Conservation (phyloP, 2,329 filamentous ascomycete species). For the Nemania sp. region DNA sequence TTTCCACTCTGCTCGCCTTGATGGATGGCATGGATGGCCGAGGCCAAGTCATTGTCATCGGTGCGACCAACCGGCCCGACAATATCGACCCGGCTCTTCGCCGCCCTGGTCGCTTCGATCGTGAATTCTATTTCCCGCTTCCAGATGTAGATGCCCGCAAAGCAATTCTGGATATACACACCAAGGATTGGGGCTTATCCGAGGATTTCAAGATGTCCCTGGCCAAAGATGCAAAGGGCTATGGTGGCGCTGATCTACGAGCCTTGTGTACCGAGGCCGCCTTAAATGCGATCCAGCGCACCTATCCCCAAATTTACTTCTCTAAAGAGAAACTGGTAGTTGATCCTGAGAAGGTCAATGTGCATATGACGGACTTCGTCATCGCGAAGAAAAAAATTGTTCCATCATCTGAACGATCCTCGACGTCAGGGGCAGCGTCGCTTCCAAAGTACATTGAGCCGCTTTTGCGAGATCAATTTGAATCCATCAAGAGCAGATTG, state of each 20-base stretch:
- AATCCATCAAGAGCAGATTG: slow-evolving; percentile 68
- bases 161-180: slow-evolving; percentile 93
- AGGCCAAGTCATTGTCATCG: slow-evolving; percentile 97
- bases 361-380: slow-evolving; percentile 96
- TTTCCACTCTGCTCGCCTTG: slow-evolving; percentile 87
- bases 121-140: slow-evolving; percentile 97
- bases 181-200: slow-evolving; percentile 86
- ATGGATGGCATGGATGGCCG: slow-evolving; percentile 99
- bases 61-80: slow-evolving; percentile 96
- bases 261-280: slow-evolving; percentile 95
- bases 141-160: slow-evolving; percentile 80
- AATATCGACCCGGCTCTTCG: slow-evolving; percentile 96
- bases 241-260: slow-evolving; percentile 92
- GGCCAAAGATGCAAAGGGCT: slow-evolving; percentile 89
- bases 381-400: slow-evolving; percentile 95
- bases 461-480: slow-evolving; percentile 74
- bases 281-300: slow-evolving; percentile 91
- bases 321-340: slow-evolving; percentile 90
- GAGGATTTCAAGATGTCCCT: slow-evolving; percentile 80
- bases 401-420: slow-evolving; percentile 89
- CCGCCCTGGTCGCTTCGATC: slow-evolving; percentile 90
- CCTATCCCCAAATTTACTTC: slow-evolving; percentile 94
- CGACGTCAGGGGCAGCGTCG: slow-evolving; percentile 80
- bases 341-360: slow-evolving; percentile 79
- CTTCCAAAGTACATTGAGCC: slow-evolving; percentile 81